Evolutionary conservation across 1,139 yeast genomes (phyloP), one percentile per base, ranked within the genome.

Genomic region (Eremothecium cymbalariae): DNA sequence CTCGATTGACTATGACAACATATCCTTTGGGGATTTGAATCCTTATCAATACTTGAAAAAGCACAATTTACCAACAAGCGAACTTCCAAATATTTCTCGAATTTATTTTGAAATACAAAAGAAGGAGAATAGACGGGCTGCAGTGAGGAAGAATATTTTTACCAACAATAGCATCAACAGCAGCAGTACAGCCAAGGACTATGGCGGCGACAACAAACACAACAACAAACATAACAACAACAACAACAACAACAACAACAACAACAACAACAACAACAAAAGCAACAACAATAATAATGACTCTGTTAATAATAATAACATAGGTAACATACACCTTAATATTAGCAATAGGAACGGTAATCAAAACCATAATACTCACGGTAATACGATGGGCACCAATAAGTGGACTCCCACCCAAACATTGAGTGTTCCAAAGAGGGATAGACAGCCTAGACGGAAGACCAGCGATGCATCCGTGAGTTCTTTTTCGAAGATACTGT

Each of bases 41-140:
- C 66, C 66, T 5, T 57, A 60, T 22, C 64, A 62, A 39, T 62
- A 60, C 37, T 42, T 58, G 24, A 59, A 53, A 36, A 53, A 51
- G 39, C 48, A 59, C 38, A 54, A 57, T 25, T 39, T 61, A 11
- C 62, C 65, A 1, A 46, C 62, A 2, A 43, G 44, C 16, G 66
- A 62, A 18, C 45, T 62, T 25, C 62, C 64, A n/a, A 48, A 40
- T 26, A 51, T 62, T 8, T 56, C 62, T 6, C 57, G 56, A 32
- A 29, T 53, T 4, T 62, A 57, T 40, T 55, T 62, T 35, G 62
- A 60, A 32, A 60, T 52, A 32, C 63, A 59, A 38, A 60, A 53
- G 35, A 47, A 42, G 23, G 60, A 57, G 30, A 51, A 51, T 17
- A 53, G 53, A 33, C 53, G 51, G 27, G 42, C 48, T 0, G 48